Percentiles rank a stretch among this genome's conserved stretches.
These are phyloP conservation scores for Leucaena leucocephala DNA, from an alignment of 306 rosid genomes.

Conservation along the genomic window DNA sequence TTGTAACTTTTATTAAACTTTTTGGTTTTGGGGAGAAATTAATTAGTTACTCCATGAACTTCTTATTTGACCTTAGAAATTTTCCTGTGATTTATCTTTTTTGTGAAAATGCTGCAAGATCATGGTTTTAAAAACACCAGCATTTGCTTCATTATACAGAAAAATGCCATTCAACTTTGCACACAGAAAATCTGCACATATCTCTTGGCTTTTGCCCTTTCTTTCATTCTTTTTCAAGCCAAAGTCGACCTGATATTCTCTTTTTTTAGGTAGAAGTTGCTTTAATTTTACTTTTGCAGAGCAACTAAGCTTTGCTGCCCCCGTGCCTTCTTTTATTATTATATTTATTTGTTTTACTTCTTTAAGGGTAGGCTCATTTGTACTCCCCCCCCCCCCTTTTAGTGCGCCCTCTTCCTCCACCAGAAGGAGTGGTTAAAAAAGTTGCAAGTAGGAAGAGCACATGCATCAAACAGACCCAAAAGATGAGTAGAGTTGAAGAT, in stretches of 20 bases:
- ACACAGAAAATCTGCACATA: constrained; percentile 19
- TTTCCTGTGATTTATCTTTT: not conserved
- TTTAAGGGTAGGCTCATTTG: not conserved
- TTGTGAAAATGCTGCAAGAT: constrained; percentile 11
- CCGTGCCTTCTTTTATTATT: not conserved
- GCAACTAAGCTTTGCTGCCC: not conserved
- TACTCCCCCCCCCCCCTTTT: not conserved
- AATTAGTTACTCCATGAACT: constrained; percentile 15
- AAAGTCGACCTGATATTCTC: not conserved
- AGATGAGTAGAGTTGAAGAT: not conserved
- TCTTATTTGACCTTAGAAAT: constrained; percentile 26
- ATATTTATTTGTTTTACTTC: not conserved
- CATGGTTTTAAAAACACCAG: constrained; percentile 17
- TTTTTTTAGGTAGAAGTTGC: constrained; percentile 18
- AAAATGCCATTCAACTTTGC: constrained; percentile 23
- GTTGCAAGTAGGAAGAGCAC: not conserved
- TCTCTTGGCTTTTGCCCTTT: constrained; percentile 22
- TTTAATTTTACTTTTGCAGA: constrained; percentile 7
- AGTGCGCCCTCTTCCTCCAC: not conserved
- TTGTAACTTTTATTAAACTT: constrained; percentile 19
- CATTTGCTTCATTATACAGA: constrained; percentile 15
- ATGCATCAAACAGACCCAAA: constrained; percentile 3
- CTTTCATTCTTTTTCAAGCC: constrained; percentile 3
- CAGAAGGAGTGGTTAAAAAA: not conserved
- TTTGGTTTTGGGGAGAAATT: constrained; percentile 7